phyloP scores from a whole-genome alignment of 2,329 filamentous ascomycete genomes.

The Bipolaris oryzae region DNA sequence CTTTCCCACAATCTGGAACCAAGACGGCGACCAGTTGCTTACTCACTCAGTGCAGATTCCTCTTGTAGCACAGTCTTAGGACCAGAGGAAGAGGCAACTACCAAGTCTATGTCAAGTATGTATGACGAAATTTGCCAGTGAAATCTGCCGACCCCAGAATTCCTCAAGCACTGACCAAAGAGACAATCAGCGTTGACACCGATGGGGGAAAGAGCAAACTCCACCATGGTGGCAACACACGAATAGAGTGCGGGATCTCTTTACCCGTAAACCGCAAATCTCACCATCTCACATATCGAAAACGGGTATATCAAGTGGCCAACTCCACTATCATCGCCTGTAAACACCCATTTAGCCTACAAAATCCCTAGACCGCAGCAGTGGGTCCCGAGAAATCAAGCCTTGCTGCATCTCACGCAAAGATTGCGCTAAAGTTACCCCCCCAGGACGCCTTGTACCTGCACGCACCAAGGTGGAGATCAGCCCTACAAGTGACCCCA shows the following conservation, averaged over 20 bases:
- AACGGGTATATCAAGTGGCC: constrained; percentile 22
- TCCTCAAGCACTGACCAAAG: constrained; percentile 37
- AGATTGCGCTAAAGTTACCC: too few species aligned
- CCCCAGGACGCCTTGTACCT: constrained; percentile 24
- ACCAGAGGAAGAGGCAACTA: too few species aligned
- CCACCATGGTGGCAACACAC: constrained; percentile 44
- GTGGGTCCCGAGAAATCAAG: background rate
- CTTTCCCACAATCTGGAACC: constrained; percentile 15
- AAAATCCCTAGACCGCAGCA: constrained; percentile 22
- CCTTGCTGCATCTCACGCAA: too few species aligned
- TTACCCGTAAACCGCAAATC: constrained; percentile 26
- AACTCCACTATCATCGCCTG: constrained; percentile 22
- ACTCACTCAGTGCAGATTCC: constrained; percentile 28
- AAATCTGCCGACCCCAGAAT: constrained; percentile 34
- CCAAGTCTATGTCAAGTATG: too few species aligned
- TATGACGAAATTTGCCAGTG: too few species aligned
- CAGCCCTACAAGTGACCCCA: constrained; percentile 22
- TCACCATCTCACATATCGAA: constrained; percentile 28
- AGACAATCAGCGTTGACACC: constrained; percentile 19
- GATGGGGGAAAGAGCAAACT: constrained; percentile 51
- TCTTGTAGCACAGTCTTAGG: background rate
- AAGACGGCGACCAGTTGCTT: constrained; percentile 24
- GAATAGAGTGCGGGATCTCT: constrained; percentile 24
- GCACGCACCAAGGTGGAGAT: constrained; percentile 26
- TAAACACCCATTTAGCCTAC: constrained; percentile 23